Base-by-base conservation (phyloP, 768 basidiomycete species). In the Kondoa subrosea region DNA sequence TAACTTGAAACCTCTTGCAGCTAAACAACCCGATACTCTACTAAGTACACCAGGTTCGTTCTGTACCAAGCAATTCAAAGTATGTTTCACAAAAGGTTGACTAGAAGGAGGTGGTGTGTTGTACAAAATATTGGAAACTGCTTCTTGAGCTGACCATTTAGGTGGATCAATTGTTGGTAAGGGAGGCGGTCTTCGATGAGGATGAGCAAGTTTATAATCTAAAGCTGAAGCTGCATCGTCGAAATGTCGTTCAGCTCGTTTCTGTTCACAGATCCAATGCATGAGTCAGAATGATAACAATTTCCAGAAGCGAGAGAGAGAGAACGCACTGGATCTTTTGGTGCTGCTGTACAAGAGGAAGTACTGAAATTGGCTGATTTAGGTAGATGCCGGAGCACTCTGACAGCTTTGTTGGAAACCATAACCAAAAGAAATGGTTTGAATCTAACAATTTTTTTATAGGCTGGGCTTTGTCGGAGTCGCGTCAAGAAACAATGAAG, bases 1-100 rank as follows among this genome's bases (percentile, higher is more conserved):
- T 65, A 30, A 79, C 78, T 99, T 99, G 82, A 99, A 95, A 2
- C 95, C 95, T 71, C 95, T 82, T 56, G 89, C 95, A 25, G 95
- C 95, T 27, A 99, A 83, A 74, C 93, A 96, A 66, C 95, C 95
- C 3, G 93, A 93, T 1, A 99, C 91, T 73, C 95, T 87, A 31
- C 93, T 95, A 15, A 99, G 83, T n/a, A 99, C 95, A 74, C 95
- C 95, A 1, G 95, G 95, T 79, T 99, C 95, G 76, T 99, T 96
- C 78, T 99, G 95, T 2, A 97, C 95, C 69, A 99, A 85, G 77
- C 92, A 96, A 79, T 99, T 97, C 70, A 97, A 82, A 68, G 92
- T 83, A 76, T 97, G 93, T 26, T 69, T 66, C 4, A 69, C 65
- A 59, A 70, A 69, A 32, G 68, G 66, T 71, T 68, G 65, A 65